Evolutionary conservation across 106 monocot species (phyloP), one percentile per base, ranked within the genome.

Genomic region (Phalaenopsis aphrodite): DNA sequence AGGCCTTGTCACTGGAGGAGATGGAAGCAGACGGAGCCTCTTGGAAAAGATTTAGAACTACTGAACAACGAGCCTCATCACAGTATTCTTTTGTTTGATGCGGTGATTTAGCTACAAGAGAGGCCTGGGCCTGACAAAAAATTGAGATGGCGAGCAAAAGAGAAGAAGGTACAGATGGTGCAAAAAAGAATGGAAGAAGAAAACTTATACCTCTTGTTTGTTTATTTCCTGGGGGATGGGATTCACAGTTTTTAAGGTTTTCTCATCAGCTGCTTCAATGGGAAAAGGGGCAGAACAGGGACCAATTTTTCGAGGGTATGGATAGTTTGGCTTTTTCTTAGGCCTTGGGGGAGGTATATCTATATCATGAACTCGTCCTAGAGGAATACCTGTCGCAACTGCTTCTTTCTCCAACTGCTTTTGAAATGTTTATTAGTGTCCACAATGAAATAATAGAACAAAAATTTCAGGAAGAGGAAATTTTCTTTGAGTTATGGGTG

Each of bases 271-370:
- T 52, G 75, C 83, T 81, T 85, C 89, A 19, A 37, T 81, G 41
- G 80, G 74, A 71, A 80, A 49, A 72, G 81, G 84, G 16, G 78
- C n/a, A n/a, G 83, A 57, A 77, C 78, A 72, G 12, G 18, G 11
- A 69, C 84, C 75, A 37, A 58, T 89, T 71, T 98, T 98, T 78
- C 92, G 88, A 73, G 97, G 94, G 81, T 94, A 98, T 78, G 97
- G 94, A 85, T 81, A 86, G 83, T 77, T 92, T 66, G 97, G 97
- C 64, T 94, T 97, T 75, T 89, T 87, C 83, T 98, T 94, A 64
- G 97, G 97, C 17, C 97, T 85, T 38, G 97, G 97, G 79, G 97
- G 97, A 80, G 97, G 97, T 56, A 97, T 94, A 41, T 98, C 92
- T 69, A 98, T 91, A 75, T 91, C 89, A 82, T 89, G 86, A 69